Evolutionary conservation across 2,329 filamentous ascomycete species (phyloP), one percentile per base, ranked within the genome.

Genomic region (Diaporthe caulivora): DNA sequence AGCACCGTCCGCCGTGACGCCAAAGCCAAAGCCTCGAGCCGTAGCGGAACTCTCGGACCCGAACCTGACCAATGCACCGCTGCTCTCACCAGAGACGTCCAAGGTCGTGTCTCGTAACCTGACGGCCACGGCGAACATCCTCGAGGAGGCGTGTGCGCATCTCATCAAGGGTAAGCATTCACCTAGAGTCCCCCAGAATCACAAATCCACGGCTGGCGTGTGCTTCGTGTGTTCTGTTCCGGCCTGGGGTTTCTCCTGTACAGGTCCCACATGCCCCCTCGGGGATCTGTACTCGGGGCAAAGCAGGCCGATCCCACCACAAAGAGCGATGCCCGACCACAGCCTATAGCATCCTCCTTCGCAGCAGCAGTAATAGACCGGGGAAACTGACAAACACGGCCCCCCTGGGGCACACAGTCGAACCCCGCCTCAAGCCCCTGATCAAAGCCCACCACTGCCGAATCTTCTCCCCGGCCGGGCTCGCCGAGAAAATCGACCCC

Each of bases 401-500:
- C 37, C 37, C 7, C 37, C 37, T 40, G 37, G 37, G 37, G 2
- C 37, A 37, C 21, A 62, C 26, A 71, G 88, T 93, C 7, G 95
- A 98, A 78, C 86, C 91, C 13, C 92, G 92, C 47, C 89, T 98
- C 80, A 89, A 90, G 78, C 86, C 89, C 0, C 82, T 98, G 24
- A 90, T 98, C 64, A 91, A 94, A 72, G 89, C 90, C 72, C 89
- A 97, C 79, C 90, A 89, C 75, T 98, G 96, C 82, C 88, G 87
- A 71, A 84, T 97, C 21, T 98, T 98, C 83, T 93, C 92, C 1
- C 89, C 94, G 0, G 92, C 93, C 76, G 95, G 95, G 0, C 85
- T 98, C n/a, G 90, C 92, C 37, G 95, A 98, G 82, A 87, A 91
- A 76, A 90, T 98, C 74, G 95, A 98, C 82, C 97, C 97, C 0